Base-by-base conservation (phyloP, 2,329 filamentous ascomycete genomes). In the Diplodia seriata region DNA sequence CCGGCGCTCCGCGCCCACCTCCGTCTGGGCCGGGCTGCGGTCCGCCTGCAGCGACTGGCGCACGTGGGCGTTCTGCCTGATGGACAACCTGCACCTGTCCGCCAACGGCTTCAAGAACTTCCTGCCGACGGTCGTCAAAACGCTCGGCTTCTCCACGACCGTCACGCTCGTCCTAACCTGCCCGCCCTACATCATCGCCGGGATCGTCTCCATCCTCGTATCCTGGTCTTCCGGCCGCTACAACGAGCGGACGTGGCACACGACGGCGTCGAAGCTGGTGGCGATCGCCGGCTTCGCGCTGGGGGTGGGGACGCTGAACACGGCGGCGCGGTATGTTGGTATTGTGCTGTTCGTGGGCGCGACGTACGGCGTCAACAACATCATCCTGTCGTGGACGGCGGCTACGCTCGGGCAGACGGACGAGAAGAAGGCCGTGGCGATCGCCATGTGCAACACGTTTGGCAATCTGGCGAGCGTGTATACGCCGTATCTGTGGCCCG, bases 341-440 rank as follows among this genome's bases (percentile, higher is more conserved):
- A 73, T 77, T 54, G 72, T 77, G 40, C 70, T 79, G 18, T 76
- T 78, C 57, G 73, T 76, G 2, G 71, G 72, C 2, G 75, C 73
- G 20, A 73, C 71, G 1, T 78, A 77, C 33, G 75, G 59, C 29
- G 59, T 63, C 5, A 63, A 63, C 6, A 63, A 53, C 8, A 63
- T 81, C 23, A 81, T 81, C 8, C 74, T 82, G 1, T 77, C 77
- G 15, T 83, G 81, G 80, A 78, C 79, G 1, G 78, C 78, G 0
- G 76, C 76, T 1, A 80, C 78, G 1, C 73, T 81, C 8, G 79
- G 78, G 2, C 78, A 81, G 57, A 82, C 80, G 0, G 71, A 77
- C 4, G 80, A 81, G 69, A 83, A 82, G 72, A 80, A 81, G 61
- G 80, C 81, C 15, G 79, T 79, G 2, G 73, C 76, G 6, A 72